These are phyloP conservation scores for Metschnikowia cubensis DNA, from an alignment of 805 yeast genomes.

Conservation along the genomic window DNA sequence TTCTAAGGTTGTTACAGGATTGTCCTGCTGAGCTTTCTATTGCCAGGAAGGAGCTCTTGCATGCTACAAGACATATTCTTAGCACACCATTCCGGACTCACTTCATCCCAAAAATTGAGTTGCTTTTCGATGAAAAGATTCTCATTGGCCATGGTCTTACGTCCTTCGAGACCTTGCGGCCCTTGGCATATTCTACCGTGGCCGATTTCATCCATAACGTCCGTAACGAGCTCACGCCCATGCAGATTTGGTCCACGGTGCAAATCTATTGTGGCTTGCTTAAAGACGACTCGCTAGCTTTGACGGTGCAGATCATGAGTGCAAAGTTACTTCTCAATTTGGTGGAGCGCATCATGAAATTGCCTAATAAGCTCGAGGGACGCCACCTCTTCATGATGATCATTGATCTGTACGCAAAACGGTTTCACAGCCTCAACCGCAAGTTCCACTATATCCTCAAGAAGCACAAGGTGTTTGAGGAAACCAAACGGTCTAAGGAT, in stretches of 20 bases:
- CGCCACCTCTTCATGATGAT: slow-evolving; percentile 81
- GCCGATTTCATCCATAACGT: slow-evolving; percentile 95
- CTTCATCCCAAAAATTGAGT: slow-evolving; percentile 81
- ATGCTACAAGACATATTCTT: slow-evolving; percentile 91
- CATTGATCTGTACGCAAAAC: slow-evolving; percentile 79
- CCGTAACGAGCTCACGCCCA: slow-evolving; percentile 73
- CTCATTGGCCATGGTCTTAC: slow-evolving; percentile 92
- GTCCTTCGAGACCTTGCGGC: slow-evolving; percentile 82
- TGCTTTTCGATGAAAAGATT: slow-evolving; percentile 80
- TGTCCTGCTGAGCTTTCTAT: slow-evolving; percentile 92
- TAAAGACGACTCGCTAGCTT: slow-evolving; percentile 75
- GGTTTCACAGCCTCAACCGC: slow-evolving; percentile 72
- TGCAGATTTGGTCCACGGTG: slow-evolving; percentile 85
- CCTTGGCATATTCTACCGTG: slow-evolving; percentile 89
- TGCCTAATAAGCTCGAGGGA: slow-evolving; percentile 78
- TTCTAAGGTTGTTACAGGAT: slow-evolving; percentile 82
- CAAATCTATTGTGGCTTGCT: slow-evolving; percentile 74
- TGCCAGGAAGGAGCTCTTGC: slow-evolving; percentile 87
- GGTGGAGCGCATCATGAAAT: slow-evolving; percentile 80
- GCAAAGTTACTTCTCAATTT: slow-evolving; percentile 84
- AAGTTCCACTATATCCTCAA: slow-evolving; percentile 63
- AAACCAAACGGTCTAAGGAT: slow-evolving; percentile 35
- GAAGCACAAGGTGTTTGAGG: slow-evolving; percentile 53
- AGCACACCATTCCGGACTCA: slow-evolving; percentile 81
- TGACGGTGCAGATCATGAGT: slow-evolving; percentile 94